A percentile compares a stretch with the other conserved stretches of the same genome.
These are phyloP conservation scores for Bisporella sp. DNA, from an alignment of 2,329 filamentous ascomycete genomes.

Conservation along the genomic window DNA sequence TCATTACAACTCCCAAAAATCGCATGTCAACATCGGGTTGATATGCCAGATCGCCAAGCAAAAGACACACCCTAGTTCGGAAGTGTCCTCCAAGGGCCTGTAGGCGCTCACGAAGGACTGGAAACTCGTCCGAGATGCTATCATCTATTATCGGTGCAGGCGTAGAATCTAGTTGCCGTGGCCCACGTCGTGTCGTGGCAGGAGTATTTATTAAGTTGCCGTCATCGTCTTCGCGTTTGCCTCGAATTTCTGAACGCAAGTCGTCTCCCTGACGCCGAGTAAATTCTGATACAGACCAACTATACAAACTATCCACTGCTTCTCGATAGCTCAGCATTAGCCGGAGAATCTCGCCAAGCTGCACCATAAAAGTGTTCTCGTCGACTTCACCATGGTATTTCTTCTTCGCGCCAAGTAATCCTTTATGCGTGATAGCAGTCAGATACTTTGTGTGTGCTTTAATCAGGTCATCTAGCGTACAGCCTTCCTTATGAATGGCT, in stretches of 20 bases:
- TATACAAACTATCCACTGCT: constrained; percentile 88
- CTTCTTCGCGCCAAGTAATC: constrained; percentile 69
- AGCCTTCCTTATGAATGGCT: constrained; percentile 75
- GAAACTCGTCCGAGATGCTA: constrained; percentile 53
- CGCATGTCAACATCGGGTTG: constrained; percentile 93
- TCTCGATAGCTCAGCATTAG: constrained; percentile 93
- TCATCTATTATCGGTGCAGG: constrained; percentile 24
- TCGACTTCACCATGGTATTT: constrained; percentile 37
- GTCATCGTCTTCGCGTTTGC: constrained; percentile 27
- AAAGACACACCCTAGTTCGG: constrained; percentile 64
- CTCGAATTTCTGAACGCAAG: constrained; percentile 56
- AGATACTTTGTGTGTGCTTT: constrained; percentile 86
- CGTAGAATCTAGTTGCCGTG: constrained; percentile 22
- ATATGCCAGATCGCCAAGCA: constrained; percentile 85
- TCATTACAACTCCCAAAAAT: constrained; percentile 95
- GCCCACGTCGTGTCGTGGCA: constrained; percentile 22
- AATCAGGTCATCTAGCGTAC: constrained; percentile 92
- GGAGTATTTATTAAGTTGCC: constrained; percentile 19
- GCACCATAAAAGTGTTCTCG: constrained; percentile 75
- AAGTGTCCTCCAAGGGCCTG: constrained; percentile 69
- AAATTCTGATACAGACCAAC: constrained; percentile 91
- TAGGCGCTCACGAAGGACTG: constrained; percentile 68
- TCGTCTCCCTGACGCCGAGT: constrained; percentile 81
- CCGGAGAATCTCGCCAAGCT: constrained; percentile 87
- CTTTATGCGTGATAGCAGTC: constrained; percentile 91